Evolutionary conservation across 305 asterid species (phyloP).

Genomic region (Fraxinus floribunda): DNA sequence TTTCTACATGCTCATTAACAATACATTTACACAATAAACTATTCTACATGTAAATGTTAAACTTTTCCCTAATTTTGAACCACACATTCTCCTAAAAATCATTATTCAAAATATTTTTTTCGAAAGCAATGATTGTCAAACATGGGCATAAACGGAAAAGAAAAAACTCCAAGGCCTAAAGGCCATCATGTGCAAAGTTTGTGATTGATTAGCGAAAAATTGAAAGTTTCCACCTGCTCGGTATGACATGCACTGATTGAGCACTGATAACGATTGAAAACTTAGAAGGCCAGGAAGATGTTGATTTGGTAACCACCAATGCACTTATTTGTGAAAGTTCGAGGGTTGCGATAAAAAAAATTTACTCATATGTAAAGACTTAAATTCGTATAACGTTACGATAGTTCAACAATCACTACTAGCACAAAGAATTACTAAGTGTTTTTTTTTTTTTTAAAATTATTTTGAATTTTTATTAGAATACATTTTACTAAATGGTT

Average conservation of each 20-base stretch:
- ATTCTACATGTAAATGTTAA: too few species aligned
- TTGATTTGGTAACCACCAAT: neutral
- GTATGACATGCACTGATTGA: neutral
- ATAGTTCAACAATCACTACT: neutral
- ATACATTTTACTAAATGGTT: neutral
- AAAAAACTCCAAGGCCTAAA: neutral
- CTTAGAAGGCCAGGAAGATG: neutral
- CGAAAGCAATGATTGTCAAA: too few species aligned
- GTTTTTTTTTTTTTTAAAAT: neutral
- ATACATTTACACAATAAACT: too few species aligned
- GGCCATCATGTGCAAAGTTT: neutral
- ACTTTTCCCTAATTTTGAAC: too few species aligned
- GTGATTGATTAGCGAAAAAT: neutral
- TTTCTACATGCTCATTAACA: too few species aligned
- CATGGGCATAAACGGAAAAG: neutral
- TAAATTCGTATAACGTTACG: too few species aligned
- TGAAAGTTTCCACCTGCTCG: neutral
- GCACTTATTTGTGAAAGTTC: neutral
- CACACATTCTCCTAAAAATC: too few species aligned
- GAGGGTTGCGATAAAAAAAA: neutral
- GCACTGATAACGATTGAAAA: neutral
- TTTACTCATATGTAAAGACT: neutral
- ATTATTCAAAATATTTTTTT: too few species aligned
- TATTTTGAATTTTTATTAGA: constrained; percentile 6
- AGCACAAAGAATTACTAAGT: neutral